Base-by-base conservation (phyloP, 306 rosid genomes). In the Quercus agrifolia region DNA sequence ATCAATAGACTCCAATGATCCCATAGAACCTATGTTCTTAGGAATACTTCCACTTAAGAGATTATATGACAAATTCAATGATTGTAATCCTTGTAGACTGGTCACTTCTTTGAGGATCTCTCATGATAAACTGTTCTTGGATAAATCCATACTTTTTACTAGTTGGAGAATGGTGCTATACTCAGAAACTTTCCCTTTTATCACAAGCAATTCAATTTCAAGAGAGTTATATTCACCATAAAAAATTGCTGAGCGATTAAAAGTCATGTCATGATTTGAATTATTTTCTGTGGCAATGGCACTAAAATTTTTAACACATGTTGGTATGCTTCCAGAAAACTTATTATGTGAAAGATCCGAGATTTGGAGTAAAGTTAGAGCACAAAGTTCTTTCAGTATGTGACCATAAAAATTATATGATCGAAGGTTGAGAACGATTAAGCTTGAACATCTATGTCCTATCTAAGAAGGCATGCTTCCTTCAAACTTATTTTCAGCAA, bases 381-480 rank as follows among this genome's bases (percentile, higher is more conserved):
- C 3, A 52, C 74, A 81, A 4, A 81, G 44, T 20, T 81, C 80
- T 1, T 20, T 0, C 1, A 74, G 78, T 12, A 81, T 33, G n/a
- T 20, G 19, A 11, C 85, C 78, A 3, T 14, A 4, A 13, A 76
- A 55, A 5, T 35, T 23, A 9, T 77, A 77, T 9, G 85, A 77
- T 25, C 74, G 71, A 57, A 82, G 71, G 41, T 27, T 6, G 9
- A 83, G 81, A 63, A 59, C 5, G 63, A 31, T 49, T 2, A 71
- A 28, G 7, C 51, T 44, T 44, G 6, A 10, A 44, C 2, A 10
- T 5, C 51, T 44, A 44, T 28, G 12, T 31, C 55, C 74, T 0
- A 77, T 33, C 83, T 83, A 79, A 12, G 2, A 55, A 46, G 83
- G 81, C 6, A 83, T 59, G 5, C 3, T 75, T 27, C 87, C 83